Conservation (phyloP, 2,329 filamentous ascomycete species). For the Phyllosticta paracitricarpa region DNA sequence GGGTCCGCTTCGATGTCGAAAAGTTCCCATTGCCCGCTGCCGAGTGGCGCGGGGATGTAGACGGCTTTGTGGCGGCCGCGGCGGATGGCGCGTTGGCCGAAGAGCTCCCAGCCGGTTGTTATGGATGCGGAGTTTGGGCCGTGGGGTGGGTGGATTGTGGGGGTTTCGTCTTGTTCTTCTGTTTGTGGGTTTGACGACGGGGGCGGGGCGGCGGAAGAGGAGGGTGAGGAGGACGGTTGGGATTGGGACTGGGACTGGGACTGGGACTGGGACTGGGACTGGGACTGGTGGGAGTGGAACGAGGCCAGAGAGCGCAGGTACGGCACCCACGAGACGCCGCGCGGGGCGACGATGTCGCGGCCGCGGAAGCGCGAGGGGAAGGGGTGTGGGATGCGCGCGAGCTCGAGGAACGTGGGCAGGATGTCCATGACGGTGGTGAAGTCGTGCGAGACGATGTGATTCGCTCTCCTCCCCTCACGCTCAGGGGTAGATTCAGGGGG, state of each 20-base stretch:
- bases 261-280: not conserved
- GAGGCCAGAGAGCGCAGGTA: not conserved
- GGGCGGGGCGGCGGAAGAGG: not conserved
- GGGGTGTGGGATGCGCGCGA: slow-evolving; percentile 2
- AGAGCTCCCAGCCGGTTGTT: slow-evolving; percentile 12
- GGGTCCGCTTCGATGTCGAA: slow-evolving; percentile 11
- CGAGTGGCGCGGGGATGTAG: slow-evolving; percentile 10
- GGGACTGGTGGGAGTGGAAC: not conserved
- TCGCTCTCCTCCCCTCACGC: not conserved
- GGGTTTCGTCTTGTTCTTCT: too few relatives aligned
- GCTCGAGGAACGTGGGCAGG: slow-evolving; percentile 6
- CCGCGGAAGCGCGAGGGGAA: slow-evolving; percentile 1
- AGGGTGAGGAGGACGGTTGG: not conserved
- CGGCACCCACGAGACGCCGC: slow-evolving; percentile 1
- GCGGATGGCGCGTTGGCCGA: slow-evolving; percentile 11
- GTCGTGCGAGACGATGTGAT: not conserved
- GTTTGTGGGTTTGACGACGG: too few relatives aligned
- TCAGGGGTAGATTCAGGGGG: not conserved
- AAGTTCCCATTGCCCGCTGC: slow-evolving; percentile 12
- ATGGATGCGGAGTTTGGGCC: not conserved
- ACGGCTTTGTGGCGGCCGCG: slow-evolving; percentile 12
- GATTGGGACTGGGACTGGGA: not conserved
- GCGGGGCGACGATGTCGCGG: slow-evolving; percentile 2
- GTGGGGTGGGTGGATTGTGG: not conserved
- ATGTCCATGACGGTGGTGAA: slow-evolving; percentile 11